Evolutionary conservation across 768 basidiomycete species (phyloP).

Genomic region (Holtermanniella nyarrowii): DNA sequence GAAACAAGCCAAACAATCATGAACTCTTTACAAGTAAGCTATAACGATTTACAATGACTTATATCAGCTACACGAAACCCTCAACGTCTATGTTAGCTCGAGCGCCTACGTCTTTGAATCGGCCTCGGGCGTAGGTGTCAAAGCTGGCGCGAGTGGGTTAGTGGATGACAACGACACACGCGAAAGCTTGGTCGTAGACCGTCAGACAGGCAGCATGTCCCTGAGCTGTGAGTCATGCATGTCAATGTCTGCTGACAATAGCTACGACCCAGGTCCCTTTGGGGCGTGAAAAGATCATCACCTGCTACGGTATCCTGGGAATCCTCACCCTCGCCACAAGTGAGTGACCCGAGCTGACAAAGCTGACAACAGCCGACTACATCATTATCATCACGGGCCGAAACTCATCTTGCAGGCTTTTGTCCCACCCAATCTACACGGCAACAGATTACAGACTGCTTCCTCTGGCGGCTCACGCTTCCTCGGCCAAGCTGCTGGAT

Average conservation of each 20-base stretch:
- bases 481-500: conserved; percentile 53
- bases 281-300: conserved; percentile 40
- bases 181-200: conserved; percentile 41
- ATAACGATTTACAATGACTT: too few species aligned
- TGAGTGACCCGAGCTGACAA: conserved; percentile 21
- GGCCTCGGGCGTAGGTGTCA: conserved; percentile 28
- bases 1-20: too few species aligned
- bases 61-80: conserved; percentile 39
- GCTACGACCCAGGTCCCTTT: conserved; percentile 24
- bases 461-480: conserved; percentile 64
- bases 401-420: conserved; percentile 62
- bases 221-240: conserved; percentile 38
- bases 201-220: conserved; percentile 39
- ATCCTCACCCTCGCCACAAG: conserved; percentile 44
- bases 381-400: conserved; percentile 77
- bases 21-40: background rate
- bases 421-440: conserved; percentile 77
- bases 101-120: conserved; percentile 32
- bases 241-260: background rate
- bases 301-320: conserved; percentile 47
- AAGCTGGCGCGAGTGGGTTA: conserved; percentile 16
- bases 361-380: conserved; percentile 64
- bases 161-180: conserved; percentile 31
- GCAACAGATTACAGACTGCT: conserved; percentile 86
- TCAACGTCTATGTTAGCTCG: conserved; percentile 38